Evolutionary conservation across 2,329 filamentous ascomycete genomes (phyloP).

Genomic region (Alternaria incomplexa): DNA sequence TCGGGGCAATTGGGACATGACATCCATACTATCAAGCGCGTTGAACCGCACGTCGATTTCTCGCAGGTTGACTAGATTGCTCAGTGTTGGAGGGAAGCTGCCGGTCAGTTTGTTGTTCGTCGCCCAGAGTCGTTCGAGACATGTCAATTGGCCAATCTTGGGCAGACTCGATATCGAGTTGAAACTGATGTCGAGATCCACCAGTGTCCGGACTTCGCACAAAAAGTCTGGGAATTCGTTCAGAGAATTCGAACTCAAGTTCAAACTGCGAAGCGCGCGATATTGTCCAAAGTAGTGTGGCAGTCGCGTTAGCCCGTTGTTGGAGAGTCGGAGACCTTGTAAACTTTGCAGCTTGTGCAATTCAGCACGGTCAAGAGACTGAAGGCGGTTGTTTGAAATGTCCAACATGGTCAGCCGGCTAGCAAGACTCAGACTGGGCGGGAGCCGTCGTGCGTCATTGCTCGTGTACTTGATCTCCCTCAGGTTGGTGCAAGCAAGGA

Average conservation of each 20-base stretch:
- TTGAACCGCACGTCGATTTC: constrained; percentile 97
- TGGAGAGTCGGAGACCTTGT: constrained; percentile 89
- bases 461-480: constrained; percentile 95
- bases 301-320: constrained; percentile 82
- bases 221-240: constrained; percentile 84
- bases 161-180: constrained; percentile 84
- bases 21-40: constrained; percentile 83
- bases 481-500: constrained; percentile 88
- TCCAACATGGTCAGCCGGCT: constrained; percentile 85
- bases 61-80: constrained; percentile 75
- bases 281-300: constrained; percentile 85
- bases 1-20: constrained; percentile 81
- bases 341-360: constrained; percentile 76
- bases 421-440: constrained; percentile 82
- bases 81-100: constrained; percentile 74
- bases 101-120: constrained; percentile 91
- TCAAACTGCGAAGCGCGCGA: constrained; percentile 78
- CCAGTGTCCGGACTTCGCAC: constrained; percentile 79
- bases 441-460: constrained; percentile 88
- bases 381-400: constrained; percentile 90
- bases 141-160: constrained; percentile 77
- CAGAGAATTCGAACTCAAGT: constrained; percentile 92
- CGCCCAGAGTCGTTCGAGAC: constrained; percentile 87
- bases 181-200: constrained; percentile 96
- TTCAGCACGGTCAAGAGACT: constrained; percentile 84